These are phyloP conservation scores for Camelina laxa DNA, from an alignment of 345 rosid genomes.

Conservation along the genomic window DNA sequence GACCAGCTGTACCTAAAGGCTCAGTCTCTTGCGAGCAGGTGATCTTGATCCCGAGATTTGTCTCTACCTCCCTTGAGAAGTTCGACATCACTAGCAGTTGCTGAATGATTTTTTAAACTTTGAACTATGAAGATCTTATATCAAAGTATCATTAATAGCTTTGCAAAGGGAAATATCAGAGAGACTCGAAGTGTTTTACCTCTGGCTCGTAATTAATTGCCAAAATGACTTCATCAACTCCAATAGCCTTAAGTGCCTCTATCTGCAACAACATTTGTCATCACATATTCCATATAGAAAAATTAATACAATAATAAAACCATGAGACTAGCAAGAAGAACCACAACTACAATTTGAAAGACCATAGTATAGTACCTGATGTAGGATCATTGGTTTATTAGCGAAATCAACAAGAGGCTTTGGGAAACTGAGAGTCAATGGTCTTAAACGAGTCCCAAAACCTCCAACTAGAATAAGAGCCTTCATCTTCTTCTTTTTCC, in stretches of 20 bases:
- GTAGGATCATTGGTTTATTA: constrained; percentile 93
- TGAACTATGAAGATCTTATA: neutral
- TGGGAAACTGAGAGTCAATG: constrained; percentile 85
- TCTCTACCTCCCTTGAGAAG: constrained; percentile 81
- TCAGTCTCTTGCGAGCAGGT: constrained; percentile 95
- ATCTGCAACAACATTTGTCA: constrained; percentile 51
- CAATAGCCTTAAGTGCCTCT: constrained; percentile 83
- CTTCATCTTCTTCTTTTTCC: constrained; percentile 60
- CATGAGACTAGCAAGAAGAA: neutral
- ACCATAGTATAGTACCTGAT: constrained; percentile 61
- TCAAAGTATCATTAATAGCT: neutral
- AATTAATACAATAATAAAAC: neutral
- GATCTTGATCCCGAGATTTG: constrained; percentile 77
- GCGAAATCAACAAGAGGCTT: constrained; percentile 97
- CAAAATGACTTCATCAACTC: constrained; percentile 88
- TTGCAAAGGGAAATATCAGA: neutral
- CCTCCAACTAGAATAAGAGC: constrained; percentile 97
- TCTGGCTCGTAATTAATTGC: constrained; percentile 93
- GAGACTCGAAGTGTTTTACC: constrained; percentile 45
- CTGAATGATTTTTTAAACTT: neutral
- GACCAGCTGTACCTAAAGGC: constrained; percentile 52
- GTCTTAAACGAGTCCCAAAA: constrained; percentile 91
- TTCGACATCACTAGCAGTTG: constrained; percentile 68
- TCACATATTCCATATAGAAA: neutral
- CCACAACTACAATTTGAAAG: neutral